Conservation (phyloP, 192 early-diverging fungal genomes). For the Rhizoclosmatium sp. region DNA sequence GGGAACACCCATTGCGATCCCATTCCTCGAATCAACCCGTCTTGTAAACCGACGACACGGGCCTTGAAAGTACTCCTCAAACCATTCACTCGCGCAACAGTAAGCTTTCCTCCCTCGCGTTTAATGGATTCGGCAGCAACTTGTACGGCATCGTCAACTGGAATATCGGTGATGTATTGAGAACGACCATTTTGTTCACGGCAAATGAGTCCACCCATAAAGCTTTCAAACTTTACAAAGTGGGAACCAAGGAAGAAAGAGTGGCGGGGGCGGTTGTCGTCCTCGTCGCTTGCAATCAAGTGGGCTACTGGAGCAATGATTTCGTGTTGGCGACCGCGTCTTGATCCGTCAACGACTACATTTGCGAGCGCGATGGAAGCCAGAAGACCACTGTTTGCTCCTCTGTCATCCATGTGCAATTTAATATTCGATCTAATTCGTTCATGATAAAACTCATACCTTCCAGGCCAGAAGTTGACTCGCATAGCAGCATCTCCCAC, state of each 20-base stretch:
- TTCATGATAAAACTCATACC: background rate
- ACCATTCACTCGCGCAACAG: no score
- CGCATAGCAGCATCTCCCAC: conserved; percentile 13
- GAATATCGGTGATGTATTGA: conserved; percentile 7
- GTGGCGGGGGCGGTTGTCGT: background rate
- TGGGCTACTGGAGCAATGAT: background rate
- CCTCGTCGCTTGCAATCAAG: background rate
- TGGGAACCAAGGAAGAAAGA: background rate
- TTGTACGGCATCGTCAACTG: background rate
- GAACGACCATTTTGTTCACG: background rate
- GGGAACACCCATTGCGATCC: no score
- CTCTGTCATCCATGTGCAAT: background rate
- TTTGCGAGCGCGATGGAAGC: background rate
- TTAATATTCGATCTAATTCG: no score
- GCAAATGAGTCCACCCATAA: background rate
- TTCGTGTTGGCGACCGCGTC: background rate
- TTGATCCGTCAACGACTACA: background rate
- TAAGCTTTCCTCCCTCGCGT: no score
- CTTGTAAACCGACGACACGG: no score
- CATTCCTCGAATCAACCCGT: no score
- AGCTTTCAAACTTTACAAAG: background rate
- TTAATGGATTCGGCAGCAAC: no score
- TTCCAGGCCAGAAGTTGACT: conserved; percentile 11
- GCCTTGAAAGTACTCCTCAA: no score
- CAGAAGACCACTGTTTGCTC: background rate